Evolutionary conservation across 371 early-diverging fungal species (phyloP).

Genomic region (Mortierella sp.): DNA sequence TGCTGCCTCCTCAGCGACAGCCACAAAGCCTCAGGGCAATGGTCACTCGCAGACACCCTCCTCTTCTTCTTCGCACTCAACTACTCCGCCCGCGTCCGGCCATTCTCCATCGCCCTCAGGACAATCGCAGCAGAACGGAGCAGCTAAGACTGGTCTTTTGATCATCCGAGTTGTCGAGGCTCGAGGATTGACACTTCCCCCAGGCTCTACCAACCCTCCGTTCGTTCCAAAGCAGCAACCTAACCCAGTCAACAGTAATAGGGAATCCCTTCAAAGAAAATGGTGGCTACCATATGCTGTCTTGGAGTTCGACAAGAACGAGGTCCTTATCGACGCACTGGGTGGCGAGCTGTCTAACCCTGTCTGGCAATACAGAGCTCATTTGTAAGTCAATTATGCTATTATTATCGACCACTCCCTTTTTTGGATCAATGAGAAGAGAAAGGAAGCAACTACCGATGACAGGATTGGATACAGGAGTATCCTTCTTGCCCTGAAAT

Average conservation of each 20-base stretch:
- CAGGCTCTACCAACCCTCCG: constrained; percentile 59
- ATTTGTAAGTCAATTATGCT: constrained; percentile 79
- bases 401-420: constrained; percentile 16
- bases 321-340: constrained; percentile 85
- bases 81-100: constrained; percentile 19
- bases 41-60: constrained; percentile 36
- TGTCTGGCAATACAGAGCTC: constrained; percentile 87
- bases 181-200: constrained; percentile 72
- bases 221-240: constrained; percentile 58
- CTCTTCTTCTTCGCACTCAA: constrained; percentile 28
- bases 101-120: constrained; percentile 29
- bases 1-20: constrained; percentile 17
- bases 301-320: constrained; percentile 95
- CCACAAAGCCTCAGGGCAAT: constrained; percentile 32
- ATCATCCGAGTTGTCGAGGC: constrained; percentile 89
- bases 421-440: constrained; percentile 9
- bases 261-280: constrained; percentile 80
- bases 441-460: constrained; percentile 3
- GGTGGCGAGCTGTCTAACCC: constrained; percentile 83
- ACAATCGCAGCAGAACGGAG: constrained; percentile 23
- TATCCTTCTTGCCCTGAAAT: not conserved
- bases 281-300: constrained; percentile 91
- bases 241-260: constrained; percentile 60
- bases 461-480: constrained; percentile 8
- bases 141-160: constrained; percentile 70